phyloP scores from a whole-genome alignment of 2,329 filamentous ascomycete genomes.

The Ophiostoma australiae region DNA sequence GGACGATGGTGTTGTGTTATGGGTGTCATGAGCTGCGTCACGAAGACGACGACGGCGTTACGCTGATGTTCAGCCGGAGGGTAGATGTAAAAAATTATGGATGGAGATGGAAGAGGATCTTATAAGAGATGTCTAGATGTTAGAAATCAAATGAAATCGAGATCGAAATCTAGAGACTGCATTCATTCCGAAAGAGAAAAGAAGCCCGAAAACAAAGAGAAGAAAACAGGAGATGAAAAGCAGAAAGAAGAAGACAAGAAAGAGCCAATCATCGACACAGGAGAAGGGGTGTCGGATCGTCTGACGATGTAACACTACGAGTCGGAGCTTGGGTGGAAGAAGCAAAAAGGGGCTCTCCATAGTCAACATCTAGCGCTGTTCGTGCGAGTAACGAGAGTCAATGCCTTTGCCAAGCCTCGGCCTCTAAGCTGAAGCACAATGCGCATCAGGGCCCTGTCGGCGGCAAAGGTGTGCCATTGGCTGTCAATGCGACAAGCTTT shows the following conservation, averaged over 20 bases:
- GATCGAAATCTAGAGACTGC: background rate
- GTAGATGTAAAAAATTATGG: background rate
- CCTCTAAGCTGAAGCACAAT: conserved; percentile 16
- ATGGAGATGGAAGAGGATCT: background rate
- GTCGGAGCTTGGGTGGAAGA: conserved; percentile 13
- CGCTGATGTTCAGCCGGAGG: background rate
- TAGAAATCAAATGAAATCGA: background rate
- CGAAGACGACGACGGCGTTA: background rate
- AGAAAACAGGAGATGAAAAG: background rate
- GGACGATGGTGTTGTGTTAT: conserved; percentile 1
- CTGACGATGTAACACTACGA: background rate
- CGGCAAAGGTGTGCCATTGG: conserved; percentile 4
- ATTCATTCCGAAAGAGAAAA: background rate
- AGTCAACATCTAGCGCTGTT: background rate
- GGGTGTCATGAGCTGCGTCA: background rate
- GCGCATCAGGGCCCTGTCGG: conserved; percentile 21
- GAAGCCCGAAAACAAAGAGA: too few relatives aligned
- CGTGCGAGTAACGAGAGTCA: conserved; percentile 9
- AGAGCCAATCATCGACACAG: background rate
- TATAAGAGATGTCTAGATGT: background rate
- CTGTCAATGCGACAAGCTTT: conserved; percentile 10
- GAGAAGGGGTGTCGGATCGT: conserved; percentile 12
- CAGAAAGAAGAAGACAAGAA: background rate
- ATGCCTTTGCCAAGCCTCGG: background rate
- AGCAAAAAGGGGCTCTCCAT: conserved; percentile 9